Evolutionary conservation across 2,329 filamentous ascomycete species (phyloP), one percentile per base, ranked within the genome.

Genomic region (Neocucurbitaria cava): DNA sequence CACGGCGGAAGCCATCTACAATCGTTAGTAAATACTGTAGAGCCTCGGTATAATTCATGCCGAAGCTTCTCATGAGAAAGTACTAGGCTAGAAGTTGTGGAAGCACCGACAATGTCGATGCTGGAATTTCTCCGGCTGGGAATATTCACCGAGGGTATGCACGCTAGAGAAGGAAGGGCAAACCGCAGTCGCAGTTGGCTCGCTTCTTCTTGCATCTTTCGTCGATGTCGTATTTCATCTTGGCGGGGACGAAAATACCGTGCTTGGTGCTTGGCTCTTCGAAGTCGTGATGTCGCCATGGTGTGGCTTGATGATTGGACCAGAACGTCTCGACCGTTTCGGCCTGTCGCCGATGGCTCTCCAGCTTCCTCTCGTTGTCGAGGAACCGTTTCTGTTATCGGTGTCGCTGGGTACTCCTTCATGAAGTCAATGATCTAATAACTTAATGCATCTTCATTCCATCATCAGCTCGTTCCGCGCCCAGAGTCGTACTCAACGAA

Each of bases 381-480:
- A 10, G 26, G 21, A 26, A n/a, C 20, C 20, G 21, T 46, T 7
- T 31, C n/a, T 52, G 21, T 21, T n/a, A 38, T 26, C 41, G 31
- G 20, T 30, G 15, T 24, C n/a, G n/a, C n/a, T n/a, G n/a, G 13
- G 30, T 52, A 21, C 26, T 45, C n/a, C 42, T 23, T 46, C 20
- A 15, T 23, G 31, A 24, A 45, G 30, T 30, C 18, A 24, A 28
- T 35, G 50, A 48, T 15, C 41, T 40, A 23, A 24, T 15, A n/a
- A n/a, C n/a, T n/a, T n/a, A 10, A 59, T 68, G 65, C 42, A 62
- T 8, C 44, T 68, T 5, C 50, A 60, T 5, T 67, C 65, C 1
- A 64, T 67, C 33, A 57, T 68, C 54, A 58, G 58, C 35, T 65
- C 66, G 15, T 46, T 69, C 10, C 61, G 59, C 31, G 11, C 31